Base-by-base conservation (phyloP, 306 rosid species). In the Begonia peltatifolia region DNA sequence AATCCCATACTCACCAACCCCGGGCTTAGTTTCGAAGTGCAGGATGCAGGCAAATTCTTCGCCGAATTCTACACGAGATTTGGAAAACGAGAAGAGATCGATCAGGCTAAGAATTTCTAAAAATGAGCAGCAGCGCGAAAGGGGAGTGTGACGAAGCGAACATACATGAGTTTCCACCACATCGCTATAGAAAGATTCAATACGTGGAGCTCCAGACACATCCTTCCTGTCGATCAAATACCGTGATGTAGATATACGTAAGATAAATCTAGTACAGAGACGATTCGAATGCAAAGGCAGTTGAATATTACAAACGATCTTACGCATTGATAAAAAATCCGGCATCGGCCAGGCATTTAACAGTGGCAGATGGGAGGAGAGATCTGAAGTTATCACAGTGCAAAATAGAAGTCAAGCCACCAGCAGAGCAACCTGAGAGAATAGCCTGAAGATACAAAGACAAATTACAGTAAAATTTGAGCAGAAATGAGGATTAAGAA, bases 361-460 rank as follows among this genome's bases (percentile, higher is more conserved):
- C 99, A 55, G 63, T 83, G 50, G 68, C 64, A 0, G 5, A 2
- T 11, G 99, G 95, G 15, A 90, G 46, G 25, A 83, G 66, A 62
- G 88, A 66, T 55, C 70, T 74, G 48, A 90, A 86, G 43, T 65
- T 71, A 77, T 90, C 99, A 66, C 99, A 90, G 35, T 90, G 78
- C 71, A 90, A 73, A 61, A 90, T 72, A 44, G 99, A 69, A 35
- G 94, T 15, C 72, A 90, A 79, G 68, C 94, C 99, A 47, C 99
- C 99, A 42, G 99, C 99, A 7, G 99, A 90, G 65, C 95, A 86
- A 53, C 99, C 99, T 11, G 99, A 86, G 42, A 90, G 87, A 52
- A 90, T 70, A 56, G 93, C 99, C 95, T 86, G 47, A 54, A 48
- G 60, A 52, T 2, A 17, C 11, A 42, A 43, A 50, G 47, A 15